Evolutionary conservation across 306 rosid genomes (phyloP).

Genomic region (Senna tora): DNA sequence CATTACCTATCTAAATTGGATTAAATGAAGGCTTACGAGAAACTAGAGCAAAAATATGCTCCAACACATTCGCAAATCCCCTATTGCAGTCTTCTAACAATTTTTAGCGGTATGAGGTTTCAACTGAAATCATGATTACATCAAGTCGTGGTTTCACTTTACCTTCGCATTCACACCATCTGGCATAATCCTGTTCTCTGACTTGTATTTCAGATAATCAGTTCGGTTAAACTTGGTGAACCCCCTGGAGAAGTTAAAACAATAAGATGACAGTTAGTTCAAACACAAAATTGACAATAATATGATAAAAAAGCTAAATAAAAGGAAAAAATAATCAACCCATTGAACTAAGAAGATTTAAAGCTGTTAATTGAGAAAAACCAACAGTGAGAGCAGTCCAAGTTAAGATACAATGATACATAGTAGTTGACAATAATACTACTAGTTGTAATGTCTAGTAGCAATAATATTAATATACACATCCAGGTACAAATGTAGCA

Average conservation of each 20-base stretch:
- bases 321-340: background rate
- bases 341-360: background rate
- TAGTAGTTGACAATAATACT: no score
- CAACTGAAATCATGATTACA: background rate
- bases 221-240: conserved; percentile 69
- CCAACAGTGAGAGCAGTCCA: background rate
- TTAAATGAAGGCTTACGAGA: background rate
- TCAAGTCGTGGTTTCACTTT: conserved; percentile 5
- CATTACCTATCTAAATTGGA: background rate
- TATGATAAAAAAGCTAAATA: background rate
- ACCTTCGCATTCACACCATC: conserved; percentile 88
- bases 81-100: background rate
- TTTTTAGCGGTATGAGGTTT: background rate
- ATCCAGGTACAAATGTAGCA: background rate
- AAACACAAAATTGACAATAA: background rate
- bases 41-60: background rate
- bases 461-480: background rate
- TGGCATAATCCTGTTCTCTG: conserved; percentile 50
- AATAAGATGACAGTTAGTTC: background rate
- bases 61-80: background rate
- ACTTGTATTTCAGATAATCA: conserved; percentile 61
- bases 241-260: conserved; percentile 53
- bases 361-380: background rate
- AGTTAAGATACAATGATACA: no score
- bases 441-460: background rate